Conservation (phyloP, 805 yeast genomes). For the Nakazawaea pomicola region DNA sequence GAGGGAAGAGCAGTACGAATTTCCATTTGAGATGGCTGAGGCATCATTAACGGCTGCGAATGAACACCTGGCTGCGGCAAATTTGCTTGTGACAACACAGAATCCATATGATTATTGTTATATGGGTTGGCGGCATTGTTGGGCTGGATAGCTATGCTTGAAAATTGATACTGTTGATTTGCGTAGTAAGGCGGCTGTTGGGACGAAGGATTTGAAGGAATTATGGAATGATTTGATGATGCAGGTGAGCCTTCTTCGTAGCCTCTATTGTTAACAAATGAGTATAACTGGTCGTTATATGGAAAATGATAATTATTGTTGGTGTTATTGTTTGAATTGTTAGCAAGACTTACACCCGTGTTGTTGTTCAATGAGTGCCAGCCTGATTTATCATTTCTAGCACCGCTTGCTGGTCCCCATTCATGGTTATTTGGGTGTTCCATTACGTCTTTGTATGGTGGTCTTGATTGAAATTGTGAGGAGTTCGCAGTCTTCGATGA, state of each 20-base stretch:
- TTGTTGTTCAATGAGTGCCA: conserved; percentile 3
- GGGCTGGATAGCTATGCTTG: not conserved
- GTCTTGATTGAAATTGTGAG: not conserved
- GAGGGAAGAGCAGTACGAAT: not conserved
- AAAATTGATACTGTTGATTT: not conserved
- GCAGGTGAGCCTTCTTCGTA: not conserved
- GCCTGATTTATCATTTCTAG: not conserved
- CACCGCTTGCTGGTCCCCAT: not conserved
- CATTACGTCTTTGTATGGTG: conserved; percentile 4
- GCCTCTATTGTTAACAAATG: not conserved
- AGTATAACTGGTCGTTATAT: conserved; percentile 3
- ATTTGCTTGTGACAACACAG: not conserved
- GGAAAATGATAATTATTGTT: not conserved
- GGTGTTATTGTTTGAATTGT: not conserved
- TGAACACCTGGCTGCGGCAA: not conserved
- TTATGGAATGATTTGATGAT: not conserved
- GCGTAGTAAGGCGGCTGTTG: not conserved
- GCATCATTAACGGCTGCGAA: not conserved
- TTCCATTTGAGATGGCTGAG: not conserved
- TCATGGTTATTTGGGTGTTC: not conserved
- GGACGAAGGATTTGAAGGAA: too few species aligned
- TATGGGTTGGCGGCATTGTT: not conserved
- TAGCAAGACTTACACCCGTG: not conserved
- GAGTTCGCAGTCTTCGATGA: not conserved
- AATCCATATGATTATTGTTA: not conserved